phyloP scores from a whole-genome alignment of 225 moss, liverwort and hornwort species.

The Polytrichum commune region DNA sequence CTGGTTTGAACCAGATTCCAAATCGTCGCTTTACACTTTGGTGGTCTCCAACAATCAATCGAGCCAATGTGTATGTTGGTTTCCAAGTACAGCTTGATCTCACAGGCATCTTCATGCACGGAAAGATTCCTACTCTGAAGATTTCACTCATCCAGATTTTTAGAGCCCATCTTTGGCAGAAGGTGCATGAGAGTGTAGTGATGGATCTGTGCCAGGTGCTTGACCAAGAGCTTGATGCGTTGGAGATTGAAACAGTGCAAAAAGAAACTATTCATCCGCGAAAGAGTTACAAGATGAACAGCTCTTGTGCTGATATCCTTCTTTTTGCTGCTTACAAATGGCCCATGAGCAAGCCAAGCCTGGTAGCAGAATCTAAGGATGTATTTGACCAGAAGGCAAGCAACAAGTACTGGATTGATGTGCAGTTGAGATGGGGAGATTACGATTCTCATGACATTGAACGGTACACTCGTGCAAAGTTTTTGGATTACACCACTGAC shows the following conservation, averaged over 20 bases:
- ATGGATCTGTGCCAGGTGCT: constrained; percentile 99
- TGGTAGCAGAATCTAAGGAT: constrained; percentile 98
- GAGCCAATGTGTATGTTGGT: constrained; percentile 99
- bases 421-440: constrained; percentile 97
- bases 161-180: constrained; percentile 99
- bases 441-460: constrained; percentile 99
- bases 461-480: constrained; percentile 98
- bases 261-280: constrained; percentile 99
- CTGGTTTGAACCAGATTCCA: constrained; percentile 97
- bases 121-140: constrained; percentile 98
- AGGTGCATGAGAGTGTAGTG: constrained; percentile 99
- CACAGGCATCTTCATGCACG: constrained; percentile 99
- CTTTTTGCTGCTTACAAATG: constrained; percentile 98
- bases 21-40: constrained; percentile 97
- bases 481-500: constrained; percentile 97
- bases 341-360: constrained; percentile 99
- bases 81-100: constrained; percentile 99
- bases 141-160: constrained; percentile 99
- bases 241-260: constrained; percentile 99
- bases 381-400: constrained; percentile 98
- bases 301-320: constrained; percentile 97
- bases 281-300: constrained; percentile 99
- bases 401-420: constrained; percentile 99
- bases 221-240: constrained; percentile 98
- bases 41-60: constrained; percentile 99